Base-by-base conservation (phyloP, 177 flowering plant species). In the Tripterygium wilfordii region DNA sequence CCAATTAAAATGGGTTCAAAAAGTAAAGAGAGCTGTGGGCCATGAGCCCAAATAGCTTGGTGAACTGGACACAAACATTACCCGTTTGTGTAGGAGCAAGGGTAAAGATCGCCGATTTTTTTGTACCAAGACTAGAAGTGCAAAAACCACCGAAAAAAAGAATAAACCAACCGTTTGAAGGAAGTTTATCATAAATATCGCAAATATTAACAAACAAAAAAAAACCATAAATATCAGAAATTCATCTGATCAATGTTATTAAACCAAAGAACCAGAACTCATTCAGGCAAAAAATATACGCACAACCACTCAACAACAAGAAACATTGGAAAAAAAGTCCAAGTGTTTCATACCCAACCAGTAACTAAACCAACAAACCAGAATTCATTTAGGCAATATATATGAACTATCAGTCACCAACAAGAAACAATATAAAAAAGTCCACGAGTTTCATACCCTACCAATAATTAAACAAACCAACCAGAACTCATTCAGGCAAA, bases 291-390 rank as follows among this genome's bases (percentile, higher is more conserved):
- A n/a, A n/a, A n/a, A 20, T 0, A 58, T 9, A 23, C 21, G 29
- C 45, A 45, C 49, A 49, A 30, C 27, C 22, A 36, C 42, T 19
- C 10, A 5, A 29, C 28, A 1, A 39, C 5, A 24, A 4, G 80
- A 75, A 36, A 85, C 28, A 48, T 60, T 71, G 19, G 67, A 44
- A 55, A 64, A 50, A 4, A 92, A 79, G 44, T 88, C 74, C 1
- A 73, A 52, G 13, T 88, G 95, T 72, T 73, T 85, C 82, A 75
- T 75, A 52, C 95, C 97, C 97, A 85, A 17, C 6, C 3, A 10
- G 2, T 3, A 42, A 3, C 6, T 10, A 24, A 42, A 30, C 12
- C 30, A n/a, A 16, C 6, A 16, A 33, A 19, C 10, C 20, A 8
- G 15, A n/a, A 18, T 33, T 6, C 27, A 8, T 44, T 4, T 26